Evolutionary conservation across 805 yeast genomes (phyloP), one percentile per base, ranked within the genome.

Genomic region (Ascoidea asiatica): DNA sequence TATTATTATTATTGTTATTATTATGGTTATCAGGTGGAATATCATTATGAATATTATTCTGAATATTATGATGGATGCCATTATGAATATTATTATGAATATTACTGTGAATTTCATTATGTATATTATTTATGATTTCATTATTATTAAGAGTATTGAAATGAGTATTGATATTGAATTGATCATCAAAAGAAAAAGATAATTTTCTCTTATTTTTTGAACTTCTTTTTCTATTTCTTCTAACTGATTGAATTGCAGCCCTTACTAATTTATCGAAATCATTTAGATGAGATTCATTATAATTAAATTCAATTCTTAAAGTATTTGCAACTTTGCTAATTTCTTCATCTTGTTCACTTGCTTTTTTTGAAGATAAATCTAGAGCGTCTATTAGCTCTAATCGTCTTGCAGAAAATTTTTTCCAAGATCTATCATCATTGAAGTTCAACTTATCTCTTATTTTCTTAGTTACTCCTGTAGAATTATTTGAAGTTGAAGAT

Each of bases 201-300:
- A n/a, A n/a, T n/a, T n/a, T n/a, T n/a, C n/a, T n/a, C n/a, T 29
- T 29, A 29, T 11, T 11, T 29, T 29, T 29, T 29, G 35, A 29
- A 29, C 77, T 73, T 50, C 95, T 62, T 56, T 81, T 85, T 48
- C 95, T 70, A 59, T 90, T 90, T 51, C 98, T 68, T 49, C 97
- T 67, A 1, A 85, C 97, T 43, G 94, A 81, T 61, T 90, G 98
- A 21, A 90, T 81, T 1, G 96, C 97, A 7, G 95, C 94, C 36
- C 95, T 68, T 0, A 92, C 97, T 35, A 90, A 69, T 58, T 81
- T 84, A 60, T 88, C 95, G 58, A 90, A 90, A 51, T 92, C 97
- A 1, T 67, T 61, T 21, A 77, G 63, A 13, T 76, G 69, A 5
- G 69, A 71, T 2, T 61, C 62, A 2, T 81, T 73, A 57, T 79